Evolutionary conservation across 371 early-diverging fungal species (phyloP).

Genomic region (Nematocida displodere): DNA sequence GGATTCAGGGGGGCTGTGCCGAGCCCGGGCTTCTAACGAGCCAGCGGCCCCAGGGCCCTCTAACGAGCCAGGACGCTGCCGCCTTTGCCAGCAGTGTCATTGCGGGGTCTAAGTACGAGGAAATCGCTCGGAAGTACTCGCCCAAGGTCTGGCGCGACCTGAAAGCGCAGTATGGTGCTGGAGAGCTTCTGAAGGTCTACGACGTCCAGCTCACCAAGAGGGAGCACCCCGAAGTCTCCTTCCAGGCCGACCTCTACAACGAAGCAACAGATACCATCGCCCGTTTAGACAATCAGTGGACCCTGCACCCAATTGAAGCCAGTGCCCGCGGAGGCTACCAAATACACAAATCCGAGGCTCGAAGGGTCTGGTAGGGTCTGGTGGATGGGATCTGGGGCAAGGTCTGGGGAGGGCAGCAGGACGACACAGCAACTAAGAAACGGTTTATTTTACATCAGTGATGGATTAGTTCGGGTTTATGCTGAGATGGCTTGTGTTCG

Average conservation of each 20-base stretch:
- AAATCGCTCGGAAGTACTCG: slow-evolving; percentile 12
- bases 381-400: not conserved
- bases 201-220: not conserved
- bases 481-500: too few species aligned
- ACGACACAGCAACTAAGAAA: too few species aligned
- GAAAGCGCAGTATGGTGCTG: not conserved
- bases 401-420: too few species aligned
- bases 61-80: not conserved
- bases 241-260: slow-evolving; percentile 24
- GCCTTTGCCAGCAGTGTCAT: slow-evolving; percentile 1
- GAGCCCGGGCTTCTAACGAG: too few species aligned
- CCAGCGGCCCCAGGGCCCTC: not conserved
- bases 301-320: not conserved
- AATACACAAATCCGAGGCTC: slow-evolving; percentile 4
- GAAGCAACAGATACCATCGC: slow-evolving; percentile 9
- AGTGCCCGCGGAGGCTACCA: not conserved
- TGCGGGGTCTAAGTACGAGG: slow-evolving; percentile 15
- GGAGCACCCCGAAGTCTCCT: not conserved
- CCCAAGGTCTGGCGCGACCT: slow-evolving; percentile 28
- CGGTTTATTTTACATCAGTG: too few species aligned
- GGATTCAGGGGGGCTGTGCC: not conserved
- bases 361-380: not conserved
- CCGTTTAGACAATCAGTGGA: slow-evolving; percentile 3
- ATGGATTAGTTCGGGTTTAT: too few species aligned
- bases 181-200: slow-evolving; percentile 17